A percentile compares a stretch with the other conserved stretches of the same genome.
These are phyloP conservation scores for Spinacia oleracea DNA, from an alignment of 179 eudicot genomes.

Conservation along the genomic window DNA sequence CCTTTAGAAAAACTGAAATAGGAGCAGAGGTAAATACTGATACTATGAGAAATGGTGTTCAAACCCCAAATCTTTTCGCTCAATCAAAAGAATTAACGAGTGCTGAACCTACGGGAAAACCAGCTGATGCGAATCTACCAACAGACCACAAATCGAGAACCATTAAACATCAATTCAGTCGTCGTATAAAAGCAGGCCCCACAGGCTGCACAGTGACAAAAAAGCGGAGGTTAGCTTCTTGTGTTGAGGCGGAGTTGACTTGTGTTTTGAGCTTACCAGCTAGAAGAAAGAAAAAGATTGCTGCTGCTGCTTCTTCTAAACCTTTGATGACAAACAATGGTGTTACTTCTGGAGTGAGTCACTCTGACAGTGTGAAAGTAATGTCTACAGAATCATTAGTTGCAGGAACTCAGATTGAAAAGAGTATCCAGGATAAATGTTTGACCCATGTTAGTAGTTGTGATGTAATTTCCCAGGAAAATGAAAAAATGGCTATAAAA, in stretches of 20 bases:
- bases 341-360: slow-evolving; percentile 27
- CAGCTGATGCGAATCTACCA: slow-evolving; percentile 19
- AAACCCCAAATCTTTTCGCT: background rate
- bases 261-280: slow-evolving; percentile 46
- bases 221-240: slow-evolving; percentile 37
- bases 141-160: slow-evolving; percentile 30
- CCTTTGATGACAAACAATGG: background rate
- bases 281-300: slow-evolving; percentile 1
- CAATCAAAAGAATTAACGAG: slow-evolving; percentile 14
- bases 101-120: slow-evolving; percentile 12
- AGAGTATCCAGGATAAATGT: slow-evolving; percentile 4
- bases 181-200: slow-evolving; percentile 22
- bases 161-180: slow-evolving; percentile 43
- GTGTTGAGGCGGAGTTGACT: slow-evolving; percentile 31
- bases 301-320: slow-evolving; percentile 3
- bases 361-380: slow-evolving; percentile 22
- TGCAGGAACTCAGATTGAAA: slow-evolving; percentile 27
- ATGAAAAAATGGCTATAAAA: slow-evolving; percentile 12
- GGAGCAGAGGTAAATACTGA: slow-evolving; percentile 22
- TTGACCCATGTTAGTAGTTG: background rate
- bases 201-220: slow-evolving; percentile 31
- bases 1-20: slow-evolving; percentile 17
- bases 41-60: slow-evolving; percentile 25
- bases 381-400: slow-evolving; percentile 13
- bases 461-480: slow-evolving; percentile 2